Conservation (phyloP, 306 rosid species). For the Sicyos edulis region DNA sequence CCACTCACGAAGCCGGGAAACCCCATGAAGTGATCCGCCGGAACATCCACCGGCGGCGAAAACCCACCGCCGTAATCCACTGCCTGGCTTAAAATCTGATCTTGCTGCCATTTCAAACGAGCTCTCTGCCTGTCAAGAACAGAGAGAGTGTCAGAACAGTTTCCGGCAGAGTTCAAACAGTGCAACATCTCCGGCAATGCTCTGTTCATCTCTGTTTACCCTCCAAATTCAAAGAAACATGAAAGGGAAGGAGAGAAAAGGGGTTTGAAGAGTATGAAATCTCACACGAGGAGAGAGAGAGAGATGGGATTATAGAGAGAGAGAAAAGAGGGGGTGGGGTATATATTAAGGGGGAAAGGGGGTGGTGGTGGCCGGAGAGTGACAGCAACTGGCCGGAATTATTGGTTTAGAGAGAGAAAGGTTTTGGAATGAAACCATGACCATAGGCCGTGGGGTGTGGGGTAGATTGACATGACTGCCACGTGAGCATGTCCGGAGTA, state of each 20-base stretch:
- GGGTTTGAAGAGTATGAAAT: too few species aligned
- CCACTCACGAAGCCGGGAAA: slow-evolving; percentile 27
- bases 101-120: slow-evolving; percentile 32
- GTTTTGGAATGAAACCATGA: slow-evolving; percentile 31
- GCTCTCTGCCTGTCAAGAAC: slow-evolving; percentile 46
- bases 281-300: too few species aligned
- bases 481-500: slow-evolving; percentile 24
- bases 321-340: too few species aligned
- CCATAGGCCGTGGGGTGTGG: slow-evolving; percentile 30
- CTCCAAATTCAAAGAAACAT: background rate
- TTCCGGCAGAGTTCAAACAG: slow-evolving; percentile 7
- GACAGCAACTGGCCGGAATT: slow-evolving; percentile 37
- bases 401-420: slow-evolving; percentile 27
- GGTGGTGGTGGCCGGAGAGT: slow-evolving; percentile 30
- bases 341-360: background rate
- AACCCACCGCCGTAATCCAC: slow-evolving; percentile 15
- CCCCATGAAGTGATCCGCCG: slow-evolving; percentile 18
- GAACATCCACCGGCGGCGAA: slow-evolving; percentile 17
- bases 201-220: slow-evolving; percentile 21
- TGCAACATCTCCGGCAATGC: slow-evolving; percentile 40
- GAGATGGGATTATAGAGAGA: too few species aligned
- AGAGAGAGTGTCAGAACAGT: slow-evolving; percentile 28
- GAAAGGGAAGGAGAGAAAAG: background rate
- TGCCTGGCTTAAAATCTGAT: slow-evolving; percentile 16
- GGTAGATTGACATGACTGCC: slow-evolving; percentile 58